Conservation (phyloP, 192 early-diverging fungal species). For the Coemansia sp. region DNA sequence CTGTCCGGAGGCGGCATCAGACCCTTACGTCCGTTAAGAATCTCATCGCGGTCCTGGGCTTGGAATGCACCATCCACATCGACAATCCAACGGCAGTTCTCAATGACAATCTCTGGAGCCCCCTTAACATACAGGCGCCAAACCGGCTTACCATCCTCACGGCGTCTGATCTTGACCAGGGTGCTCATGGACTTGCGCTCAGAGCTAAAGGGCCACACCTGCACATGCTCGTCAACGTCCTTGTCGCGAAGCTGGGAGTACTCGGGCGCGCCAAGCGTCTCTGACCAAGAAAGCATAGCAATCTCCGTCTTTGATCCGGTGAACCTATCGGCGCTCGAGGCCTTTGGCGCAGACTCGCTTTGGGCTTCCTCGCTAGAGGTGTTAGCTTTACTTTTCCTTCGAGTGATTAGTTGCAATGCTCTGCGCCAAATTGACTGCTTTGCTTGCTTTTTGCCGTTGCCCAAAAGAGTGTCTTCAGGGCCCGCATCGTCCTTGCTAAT, state of each 20-base stretch:
- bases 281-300: slow-evolving; percentile 82
- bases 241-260: slow-evolving; percentile 67
- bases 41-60: slow-evolving; percentile 47
- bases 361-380: slow-evolving; percentile 25
- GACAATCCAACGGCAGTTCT: slow-evolving; percentile 62
- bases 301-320: slow-evolving; percentile 95
- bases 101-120: slow-evolving; percentile 84
- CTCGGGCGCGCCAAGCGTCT: slow-evolving; percentile 61
- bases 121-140: slow-evolving; percentile 91
- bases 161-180: slow-evolving; percentile 63
- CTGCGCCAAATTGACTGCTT: slow-evolving; percentile 30
- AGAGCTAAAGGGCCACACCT: slow-evolving; percentile 88
- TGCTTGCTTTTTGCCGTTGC: slow-evolving; percentile 13
- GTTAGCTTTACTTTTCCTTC: neutral
- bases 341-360: slow-evolving; percentile 17
- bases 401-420: slow-evolving; percentile 11
- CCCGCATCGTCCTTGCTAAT: slow-evolving; percentile 11
- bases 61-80: slow-evolving; percentile 57
- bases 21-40: slow-evolving; percentile 21
- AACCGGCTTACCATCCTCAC: slow-evolving; percentile 53
- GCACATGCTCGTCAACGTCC: slow-evolving; percentile 60
- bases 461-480: slow-evolving; percentile 30
- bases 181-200: slow-evolving; percentile 94
- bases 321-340: slow-evolving; percentile 54
- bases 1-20: neutral